Evolutionary conservation across 306 rosid species (phyloP), one percentile per base, ranked within the genome.

Genomic region (Albizia julibrissin): DNA sequence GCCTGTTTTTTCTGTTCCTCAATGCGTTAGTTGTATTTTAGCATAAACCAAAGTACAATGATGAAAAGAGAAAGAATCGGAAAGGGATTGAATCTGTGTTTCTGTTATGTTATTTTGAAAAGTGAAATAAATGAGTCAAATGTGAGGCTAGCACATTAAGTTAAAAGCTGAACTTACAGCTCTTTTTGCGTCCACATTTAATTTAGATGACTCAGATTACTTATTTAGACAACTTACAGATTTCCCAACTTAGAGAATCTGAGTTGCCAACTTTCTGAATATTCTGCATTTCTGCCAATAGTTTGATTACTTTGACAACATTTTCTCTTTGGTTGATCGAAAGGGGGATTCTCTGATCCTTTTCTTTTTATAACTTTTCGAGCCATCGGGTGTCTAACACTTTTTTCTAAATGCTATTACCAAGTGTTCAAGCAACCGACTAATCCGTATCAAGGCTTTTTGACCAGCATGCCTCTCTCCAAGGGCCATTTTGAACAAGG

Each of bases 21-120:
- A 40, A 62, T 73, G 42, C 29, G 77, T 62, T 67, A 46, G 31
- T 43, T 71, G 75, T 71, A 43, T 71, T 71, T 43, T 43, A 42
- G 19, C 21, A 43, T 6, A 40, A 42, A 70, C n/a, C 2, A 4
- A 42, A 22, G 15, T 39, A 69, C 31, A 40, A 22, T 69, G n/a
- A 70, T 70, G 27, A 42, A 37, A 12, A 56, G 62, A 56, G 62
- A 56, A 2, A 56, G 13, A 56, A 56, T 56, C 40, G 62, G n/a
- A 8, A n/a, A 19, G 10, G 11, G 62, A 56, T 21, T 56, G 24
- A 56, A 56, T 56, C 3, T 56, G 24, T 21, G 13, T 11, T 49
- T 18, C 8, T 61, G 81, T 39, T 49, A 64, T 39, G 37, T 42
- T 76, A 64, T 76, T 50, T 58, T 69, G 31, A 70, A 74, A 46